Percentiles rank a stretch among this genome's conserved stretches.
Conservation (phyloP, 352 stramenopile species). For the Globisporangium nunn region DNA sequence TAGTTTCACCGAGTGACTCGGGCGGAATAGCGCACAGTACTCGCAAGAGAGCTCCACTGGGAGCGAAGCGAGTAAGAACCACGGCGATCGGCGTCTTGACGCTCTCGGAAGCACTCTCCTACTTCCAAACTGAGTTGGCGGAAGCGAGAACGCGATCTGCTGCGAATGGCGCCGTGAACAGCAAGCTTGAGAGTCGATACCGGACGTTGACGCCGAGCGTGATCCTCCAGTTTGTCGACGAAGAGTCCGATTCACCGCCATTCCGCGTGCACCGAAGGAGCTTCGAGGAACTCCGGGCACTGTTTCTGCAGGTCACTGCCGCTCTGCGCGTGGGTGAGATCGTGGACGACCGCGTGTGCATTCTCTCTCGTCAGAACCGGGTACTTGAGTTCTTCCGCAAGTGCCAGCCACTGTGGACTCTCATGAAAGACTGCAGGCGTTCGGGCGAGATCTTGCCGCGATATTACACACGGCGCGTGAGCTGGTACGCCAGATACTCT, state of each 20-base stretch:
- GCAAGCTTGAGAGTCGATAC: background rate
- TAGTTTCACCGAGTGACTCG: background rate
- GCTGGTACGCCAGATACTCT: slow-evolving; percentile 17
- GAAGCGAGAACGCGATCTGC: background rate
- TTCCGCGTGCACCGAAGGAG: slow-evolving; percentile 5
- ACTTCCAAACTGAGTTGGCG: slow-evolving; percentile 3
- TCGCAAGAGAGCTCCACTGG: background rate
- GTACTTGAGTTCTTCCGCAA: slow-evolving; percentile 21
- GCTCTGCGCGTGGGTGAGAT: slow-evolving; percentile 26
- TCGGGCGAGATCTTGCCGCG: slow-evolving; percentile 8
- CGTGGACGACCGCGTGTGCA: slow-evolving; percentile 13
- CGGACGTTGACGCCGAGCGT: background rate
- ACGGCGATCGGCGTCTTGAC: slow-evolving; percentile 9
- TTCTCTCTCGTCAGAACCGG: slow-evolving; percentile 20
- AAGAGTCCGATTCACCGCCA: slow-evolving; percentile 4
- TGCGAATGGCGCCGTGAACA: background rate
- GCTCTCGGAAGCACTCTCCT: slow-evolving; percentile 11
- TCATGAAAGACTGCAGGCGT: slow-evolving; percentile 30
- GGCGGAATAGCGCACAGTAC: background rate
- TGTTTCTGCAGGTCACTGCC: slow-evolving; percentile 21
- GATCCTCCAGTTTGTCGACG: slow-evolving; percentile 12
- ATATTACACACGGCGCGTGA: slow-evolving; percentile 19
- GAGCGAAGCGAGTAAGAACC: slow-evolving; percentile 7
- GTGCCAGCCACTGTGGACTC: slow-evolving; percentile 23
- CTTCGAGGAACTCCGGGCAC: slow-evolving; percentile 8